Base-by-base conservation (phyloP, 352 stramenopile species). In the Globisporangium spinosum region DNA sequence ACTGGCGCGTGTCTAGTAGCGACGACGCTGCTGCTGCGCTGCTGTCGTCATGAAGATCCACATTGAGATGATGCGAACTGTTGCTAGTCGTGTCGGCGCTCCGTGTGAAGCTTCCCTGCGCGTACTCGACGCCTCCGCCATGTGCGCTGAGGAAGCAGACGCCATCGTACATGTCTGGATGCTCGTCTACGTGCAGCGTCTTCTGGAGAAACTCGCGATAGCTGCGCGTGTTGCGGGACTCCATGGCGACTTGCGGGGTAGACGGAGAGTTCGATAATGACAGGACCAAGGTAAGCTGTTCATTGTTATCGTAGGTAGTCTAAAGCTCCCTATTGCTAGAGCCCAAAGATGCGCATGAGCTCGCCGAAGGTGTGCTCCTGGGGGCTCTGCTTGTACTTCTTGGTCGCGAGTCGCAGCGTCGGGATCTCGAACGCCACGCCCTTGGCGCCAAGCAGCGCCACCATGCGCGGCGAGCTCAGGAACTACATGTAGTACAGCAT, bases 401-500 rank as follows among this genome's bases (percentile, higher is more conserved):
- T 91, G 32, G 85, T 83, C 54, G 67, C 72, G 32, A 83, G 74
- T n/a, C 85, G 85, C 58, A 91, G 67, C 25, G 67, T 71, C 2
- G 60, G 53, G 60, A 89, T 58, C 58, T 90, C 70, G 49, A 79
- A 72, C 1, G 58, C 69, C 12, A 89, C 60, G 22, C 70, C 70
- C 69, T 93, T 88, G 57, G 60, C 69, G 8, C 67, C 53, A 12
- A 91, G 67, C 12, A 90, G 72, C 3, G 73, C 58, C 25, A 80
- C 67, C 75, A 93, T 85, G 38, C 85, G 82, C 1, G 82, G 82
- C 2, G 82, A 90, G 56, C 73, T 84, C 20, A 93, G 67, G 63
- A 91, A 93, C 82, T 93, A n/a, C 49, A 45, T 6, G 2, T 17
- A 58, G 1, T 10, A 43, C 8, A 12, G 27, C 7, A 27, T 2